Evolutionary conservation across 371 early-diverging fungal species (phyloP).

Genomic region (Apophysomyces ossiformis): DNA sequence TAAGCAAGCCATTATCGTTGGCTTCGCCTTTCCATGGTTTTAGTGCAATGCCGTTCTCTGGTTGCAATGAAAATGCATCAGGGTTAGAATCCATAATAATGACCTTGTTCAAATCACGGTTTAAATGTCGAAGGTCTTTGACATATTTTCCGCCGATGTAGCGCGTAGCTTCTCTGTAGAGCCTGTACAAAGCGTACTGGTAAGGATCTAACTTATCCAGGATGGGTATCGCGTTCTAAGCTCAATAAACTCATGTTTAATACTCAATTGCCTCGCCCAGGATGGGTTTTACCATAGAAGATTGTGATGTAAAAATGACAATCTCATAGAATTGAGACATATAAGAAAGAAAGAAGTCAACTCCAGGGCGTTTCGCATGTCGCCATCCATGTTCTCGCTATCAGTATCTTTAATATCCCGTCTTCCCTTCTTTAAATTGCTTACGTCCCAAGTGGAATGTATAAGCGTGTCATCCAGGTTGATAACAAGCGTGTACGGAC

Average conservation of each 20-base stretch:
- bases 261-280: not conserved
- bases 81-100: constrained; percentile 92
- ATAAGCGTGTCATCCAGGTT: constrained; percentile 94
- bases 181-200: constrained; percentile 80
- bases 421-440: constrained; percentile 17
- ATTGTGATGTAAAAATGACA: constrained; percentile 91
- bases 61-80: constrained; percentile 81
- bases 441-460: constrained; percentile 91
- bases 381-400: constrained; percentile 92
- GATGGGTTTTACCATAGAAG: constrained; percentile 54
- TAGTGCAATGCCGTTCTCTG: constrained; percentile 87
- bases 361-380: constrained; percentile 93
- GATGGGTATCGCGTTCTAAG: constrained; percentile 78
- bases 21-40: constrained; percentile 89
- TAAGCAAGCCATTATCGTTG: constrained; percentile 79
- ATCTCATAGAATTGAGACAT: constrained; percentile 92
- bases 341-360: constrained; percentile 92
- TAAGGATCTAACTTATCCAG: constrained; percentile 91
- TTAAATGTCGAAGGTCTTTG: constrained; percentile 91
- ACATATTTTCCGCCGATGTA: constrained; percentile 85
- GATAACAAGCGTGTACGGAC: constrained; percentile 90
- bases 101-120: constrained; percentile 91
- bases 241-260: constrained; percentile 7
- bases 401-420: not conserved
- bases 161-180: constrained; percentile 89